Evolutionary conservation across 2,329 filamentous ascomycete genomes (phyloP).

Genomic region (Aspergillus awamori): DNA sequence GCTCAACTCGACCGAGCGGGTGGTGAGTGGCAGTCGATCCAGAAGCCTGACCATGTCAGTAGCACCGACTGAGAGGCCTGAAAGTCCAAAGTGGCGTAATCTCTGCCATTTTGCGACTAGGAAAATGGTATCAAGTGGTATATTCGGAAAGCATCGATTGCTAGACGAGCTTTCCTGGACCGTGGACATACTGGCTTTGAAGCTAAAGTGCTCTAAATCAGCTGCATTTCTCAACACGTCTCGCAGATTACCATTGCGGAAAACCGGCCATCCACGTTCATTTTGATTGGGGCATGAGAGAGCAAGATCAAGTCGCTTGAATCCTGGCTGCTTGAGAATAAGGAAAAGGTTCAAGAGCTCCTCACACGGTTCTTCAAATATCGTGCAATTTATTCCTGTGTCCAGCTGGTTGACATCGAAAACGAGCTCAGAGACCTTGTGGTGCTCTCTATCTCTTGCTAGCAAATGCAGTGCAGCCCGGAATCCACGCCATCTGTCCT

Average conservation of each 20-base stretch:
- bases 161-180: too few relatives aligned
- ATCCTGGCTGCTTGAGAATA: conserved; percentile 29
- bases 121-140: conserved; percentile 31
- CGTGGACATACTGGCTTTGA: not conserved
- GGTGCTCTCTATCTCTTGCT: conserved; percentile 20
- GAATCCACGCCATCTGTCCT: conserved; percentile 38
- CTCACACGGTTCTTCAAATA: conserved; percentile 31
- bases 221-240: not conserved
- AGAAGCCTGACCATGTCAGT: conserved; percentile 35
- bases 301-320: conserved; percentile 32
- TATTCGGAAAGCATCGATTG: too few relatives aligned
- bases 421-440: conserved; percentile 38
- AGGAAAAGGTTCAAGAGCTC: conserved; percentile 30
- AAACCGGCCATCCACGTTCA: not conserved
- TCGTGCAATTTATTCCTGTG: conserved; percentile 36
- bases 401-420: conserved; percentile 35
- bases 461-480: conserved; percentile 25
- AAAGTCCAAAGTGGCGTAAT: conserved; percentile 38
- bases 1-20: conserved; percentile 40
- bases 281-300: conserved; percentile 19
- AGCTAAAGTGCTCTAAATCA: not conserved
- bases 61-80: conserved; percentile 27
- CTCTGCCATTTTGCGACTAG: conserved; percentile 31
- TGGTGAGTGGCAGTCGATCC: conserved; percentile 26
- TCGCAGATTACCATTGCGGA: not conserved